phyloP scores from a whole-genome alignment of 140 eudicot genomes.

The Anethum foeniculum region DNA sequence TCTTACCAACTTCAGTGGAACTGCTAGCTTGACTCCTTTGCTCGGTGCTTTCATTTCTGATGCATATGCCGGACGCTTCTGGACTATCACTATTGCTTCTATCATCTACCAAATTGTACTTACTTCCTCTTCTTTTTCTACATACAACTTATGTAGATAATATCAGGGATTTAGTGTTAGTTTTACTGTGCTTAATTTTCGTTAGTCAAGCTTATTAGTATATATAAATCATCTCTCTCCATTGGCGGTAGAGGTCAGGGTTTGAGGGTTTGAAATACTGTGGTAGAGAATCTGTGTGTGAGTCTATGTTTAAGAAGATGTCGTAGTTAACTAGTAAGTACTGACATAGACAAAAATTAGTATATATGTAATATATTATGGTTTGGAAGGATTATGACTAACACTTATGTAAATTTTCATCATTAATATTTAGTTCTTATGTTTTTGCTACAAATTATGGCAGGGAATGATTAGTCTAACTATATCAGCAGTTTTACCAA shows the following conservation, averaged over 20 bases:
- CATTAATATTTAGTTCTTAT: background rate
- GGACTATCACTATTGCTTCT: conserved; percentile 89
- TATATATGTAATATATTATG: background rate
- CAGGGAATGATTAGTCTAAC: conserved; percentile 46
- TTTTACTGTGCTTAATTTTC: no score
- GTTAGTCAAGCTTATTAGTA: no score
- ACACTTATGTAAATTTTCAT: background rate
- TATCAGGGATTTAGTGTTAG: no score
- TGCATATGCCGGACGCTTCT: conserved; percentile 75
- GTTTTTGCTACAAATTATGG: background rate
- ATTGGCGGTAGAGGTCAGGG: no score
- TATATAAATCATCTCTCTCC: no score
- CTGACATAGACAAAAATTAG: background rate
- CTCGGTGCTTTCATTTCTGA: conserved; percentile 88
- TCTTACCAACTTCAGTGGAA: conserved; percentile 79
- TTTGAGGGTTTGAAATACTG: no score
- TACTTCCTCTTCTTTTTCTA: background rate
- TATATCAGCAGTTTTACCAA: conserved; percentile 34
- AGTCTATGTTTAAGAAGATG: background rate
- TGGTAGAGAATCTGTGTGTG: no score
- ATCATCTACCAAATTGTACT: conserved; percentile 56
- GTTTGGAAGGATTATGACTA: background rate
- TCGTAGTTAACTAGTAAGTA: background rate
- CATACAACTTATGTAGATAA: no score
- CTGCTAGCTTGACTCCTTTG: conserved; percentile 79